Conservation (phyloP, 495 filamentous ascomycete species). For the Aspergillus hancockii region DNA sequence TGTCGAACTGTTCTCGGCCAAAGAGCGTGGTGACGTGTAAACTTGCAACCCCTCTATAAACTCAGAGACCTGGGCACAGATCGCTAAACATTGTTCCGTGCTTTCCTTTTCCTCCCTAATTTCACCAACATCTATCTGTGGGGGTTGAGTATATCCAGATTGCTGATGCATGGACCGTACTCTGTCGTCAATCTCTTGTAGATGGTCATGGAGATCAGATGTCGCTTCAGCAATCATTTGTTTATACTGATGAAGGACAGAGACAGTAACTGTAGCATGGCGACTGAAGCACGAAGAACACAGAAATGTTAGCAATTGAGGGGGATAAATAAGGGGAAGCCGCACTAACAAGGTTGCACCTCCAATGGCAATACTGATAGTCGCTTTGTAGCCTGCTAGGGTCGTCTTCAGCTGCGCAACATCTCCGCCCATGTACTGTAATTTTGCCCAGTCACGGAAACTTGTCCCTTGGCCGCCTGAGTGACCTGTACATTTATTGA, state of each 20-base stretch:
- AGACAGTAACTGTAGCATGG: constrained; percentile 24
- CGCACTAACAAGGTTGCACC: constrained; percentile 34
- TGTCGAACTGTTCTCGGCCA: constrained; percentile 8
- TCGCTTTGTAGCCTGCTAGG: constrained; percentile 34
- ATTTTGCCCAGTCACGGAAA: constrained; percentile 34
- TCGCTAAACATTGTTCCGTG: constrained; percentile 35
- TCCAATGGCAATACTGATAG: constrained; percentile 31
- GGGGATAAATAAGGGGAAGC: no score
- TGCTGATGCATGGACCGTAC: constrained; percentile 22
- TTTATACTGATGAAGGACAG: constrained; percentile 32
- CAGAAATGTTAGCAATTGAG: no score
- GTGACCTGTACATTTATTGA: constrained; percentile 24
- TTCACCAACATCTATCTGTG: constrained; percentile 19
- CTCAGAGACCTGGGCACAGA: constrained; percentile 29
- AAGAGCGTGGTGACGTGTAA: no score
- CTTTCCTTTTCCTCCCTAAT: constrained; percentile 35
- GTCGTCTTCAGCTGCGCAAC: constrained; percentile 27
- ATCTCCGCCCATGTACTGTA: constrained; percentile 32
- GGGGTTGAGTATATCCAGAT: background rate
- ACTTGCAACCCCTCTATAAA: constrained; percentile 25
- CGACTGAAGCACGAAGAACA: no score
- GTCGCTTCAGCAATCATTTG: constrained; percentile 32
- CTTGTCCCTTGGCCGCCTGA: constrained; percentile 26
- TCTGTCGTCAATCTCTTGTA: constrained; percentile 27
- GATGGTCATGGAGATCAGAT: constrained; percentile 31